Percentiles rank a stretch among this genome's conserved stretches.
These are phyloP conservation scores for Debaryomyces sp. DNA, from an alignment of 1,139 yeast species.

Conservation along the genomic window DNA sequence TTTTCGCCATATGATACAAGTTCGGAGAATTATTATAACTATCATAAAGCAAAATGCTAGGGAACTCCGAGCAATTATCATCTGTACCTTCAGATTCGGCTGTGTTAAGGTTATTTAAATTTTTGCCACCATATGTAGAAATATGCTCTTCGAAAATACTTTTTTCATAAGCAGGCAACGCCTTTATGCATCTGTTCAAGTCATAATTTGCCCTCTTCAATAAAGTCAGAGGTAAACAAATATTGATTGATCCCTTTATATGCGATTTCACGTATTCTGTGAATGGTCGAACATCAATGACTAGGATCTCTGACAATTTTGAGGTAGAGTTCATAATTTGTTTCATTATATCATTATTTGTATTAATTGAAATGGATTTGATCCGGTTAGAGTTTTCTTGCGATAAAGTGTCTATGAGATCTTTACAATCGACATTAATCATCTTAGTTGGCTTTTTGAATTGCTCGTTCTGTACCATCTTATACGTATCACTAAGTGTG, in stretches of 20 bases:
- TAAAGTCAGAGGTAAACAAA: slow-evolving; percentile 78
- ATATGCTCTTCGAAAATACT: slow-evolving; percentile 25
- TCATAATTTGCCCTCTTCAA: slow-evolving; percentile 68
- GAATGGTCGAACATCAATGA: slow-evolving; percentile 73
- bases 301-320: slow-evolving; percentile 27
- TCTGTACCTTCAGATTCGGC: slow-evolving; percentile 4
- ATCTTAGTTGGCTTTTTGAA: slow-evolving; percentile 8
- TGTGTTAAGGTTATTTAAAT: slow-evolving; percentile 10
- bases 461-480: slow-evolving; percentile 14
- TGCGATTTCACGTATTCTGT: slow-evolving; percentile 59
- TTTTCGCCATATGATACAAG: slow-evolving; percentile 49
- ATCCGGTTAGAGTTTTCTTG: background rate
- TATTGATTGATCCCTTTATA: slow-evolving; percentile 59
- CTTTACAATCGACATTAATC: slow-evolving; percentile 6
- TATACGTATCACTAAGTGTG: slow-evolving; percentile 5
- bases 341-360: slow-evolving; percentile 9
- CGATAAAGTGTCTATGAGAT: slow-evolving; percentile 15
- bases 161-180: slow-evolving; percentile 53
- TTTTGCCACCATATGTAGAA: slow-evolving; percentile 3
- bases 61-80: slow-evolving; percentile 9
- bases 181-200: slow-evolving; percentile 56
- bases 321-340: background rate
- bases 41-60: slow-evolving; percentile 36
- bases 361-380: slow-evolving; percentile 5
- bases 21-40: slow-evolving; percentile 36